A percentile compares a stretch with the other conserved stretches of the same genome.
These are phyloP conservation scores for Pyrus betulifolia DNA, from an alignment of 306 rosid genomes.

Conservation along the genomic window DNA sequence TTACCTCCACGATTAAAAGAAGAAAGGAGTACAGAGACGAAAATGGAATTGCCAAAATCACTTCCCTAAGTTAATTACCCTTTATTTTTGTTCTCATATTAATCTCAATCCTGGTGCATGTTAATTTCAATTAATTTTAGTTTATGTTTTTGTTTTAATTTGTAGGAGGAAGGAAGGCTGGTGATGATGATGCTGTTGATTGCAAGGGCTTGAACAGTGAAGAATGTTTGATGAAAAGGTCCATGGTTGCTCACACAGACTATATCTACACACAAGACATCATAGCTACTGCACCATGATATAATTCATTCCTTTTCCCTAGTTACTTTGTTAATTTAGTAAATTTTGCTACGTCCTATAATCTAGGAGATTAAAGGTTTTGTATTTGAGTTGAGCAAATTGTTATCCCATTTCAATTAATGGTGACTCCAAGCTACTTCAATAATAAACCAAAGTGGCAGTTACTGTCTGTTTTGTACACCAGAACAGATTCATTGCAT, in stretches of 20 bases:
- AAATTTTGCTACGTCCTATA: neutral
- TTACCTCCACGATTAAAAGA: neutral
- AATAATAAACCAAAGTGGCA: neutral
- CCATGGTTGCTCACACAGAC: constrained; percentile 49
- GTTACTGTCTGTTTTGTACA: neutral
- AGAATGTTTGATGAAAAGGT: constrained; percentile 39
- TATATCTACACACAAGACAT: constrained; percentile 52
- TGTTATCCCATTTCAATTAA: neutral
- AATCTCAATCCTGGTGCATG: neutral
- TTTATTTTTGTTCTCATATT: neutral
- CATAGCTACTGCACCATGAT: constrained; percentile 24
- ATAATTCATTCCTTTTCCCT: neutral
- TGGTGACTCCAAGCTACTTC: neutral
- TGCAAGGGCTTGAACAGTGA: constrained; percentile 35
- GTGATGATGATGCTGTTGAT: constrained; percentile 11
- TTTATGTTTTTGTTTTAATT: neutral
- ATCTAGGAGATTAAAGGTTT: neutral
- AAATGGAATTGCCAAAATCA: neutral
- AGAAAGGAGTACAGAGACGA: neutral
- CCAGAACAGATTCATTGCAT: no score
- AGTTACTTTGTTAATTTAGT: neutral
- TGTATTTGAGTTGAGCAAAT: neutral
- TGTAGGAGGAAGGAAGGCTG: constrained; percentile 19
- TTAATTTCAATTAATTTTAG: neutral
- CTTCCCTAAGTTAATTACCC: neutral